Evolutionary conservation across 1,284 basidiomycete species (phyloP).

Genomic region (Irpex sp.): DNA sequence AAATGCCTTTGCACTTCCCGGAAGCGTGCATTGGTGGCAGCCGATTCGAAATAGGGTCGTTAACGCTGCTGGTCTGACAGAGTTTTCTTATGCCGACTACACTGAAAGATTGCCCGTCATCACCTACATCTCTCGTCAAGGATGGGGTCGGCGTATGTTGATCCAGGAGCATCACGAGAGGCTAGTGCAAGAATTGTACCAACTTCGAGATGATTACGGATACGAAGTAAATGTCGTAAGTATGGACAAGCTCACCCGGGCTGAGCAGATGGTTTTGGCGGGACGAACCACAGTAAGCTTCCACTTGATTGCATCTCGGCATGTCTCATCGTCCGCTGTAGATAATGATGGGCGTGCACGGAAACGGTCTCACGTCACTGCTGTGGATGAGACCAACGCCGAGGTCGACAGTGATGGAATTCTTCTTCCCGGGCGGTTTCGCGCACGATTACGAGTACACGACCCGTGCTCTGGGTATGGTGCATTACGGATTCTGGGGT

Average conservation of each 20-base stretch:
- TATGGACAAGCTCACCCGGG: slow-evolving; percentile 75
- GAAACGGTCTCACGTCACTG: slow-evolving; percentile 79
- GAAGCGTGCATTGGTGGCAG: slow-evolving; percentile 78
- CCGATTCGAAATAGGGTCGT: slow-evolving; percentile 72
- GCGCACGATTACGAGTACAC: slow-evolving; percentile 86
- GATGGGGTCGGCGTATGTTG: slow-evolving; percentile 78
- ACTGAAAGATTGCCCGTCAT: slow-evolving; percentile 52
- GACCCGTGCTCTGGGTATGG: slow-evolving; percentile 76
- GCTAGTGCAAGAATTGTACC: slow-evolving; percentile 59
- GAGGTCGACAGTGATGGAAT: slow-evolving; percentile 81
- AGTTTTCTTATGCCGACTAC: slow-evolving; percentile 27
- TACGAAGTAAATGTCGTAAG: slow-evolving; percentile 84
- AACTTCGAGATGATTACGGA: slow-evolving; percentile 65
- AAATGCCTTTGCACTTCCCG: slow-evolving; percentile 70
- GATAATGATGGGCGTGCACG: slow-evolving; percentile 88
- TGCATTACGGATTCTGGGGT: slow-evolving; percentile 84
- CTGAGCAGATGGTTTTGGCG: slow-evolving; percentile 75
- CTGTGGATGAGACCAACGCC: slow-evolving; percentile 83
- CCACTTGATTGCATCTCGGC: not conserved
- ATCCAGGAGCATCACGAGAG: slow-evolving; percentile 61
- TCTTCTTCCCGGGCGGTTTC: slow-evolving; percentile 84
- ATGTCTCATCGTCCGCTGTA: slow-evolving; percentile 24
- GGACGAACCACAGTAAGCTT: slow-evolving; percentile 74
- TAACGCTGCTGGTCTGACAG: slow-evolving; percentile 59
- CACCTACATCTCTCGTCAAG: slow-evolving; percentile 84